phyloP scores from a whole-genome alignment of 1,284 basidiomycete species.

The Ustilago bromivora region DNA sequence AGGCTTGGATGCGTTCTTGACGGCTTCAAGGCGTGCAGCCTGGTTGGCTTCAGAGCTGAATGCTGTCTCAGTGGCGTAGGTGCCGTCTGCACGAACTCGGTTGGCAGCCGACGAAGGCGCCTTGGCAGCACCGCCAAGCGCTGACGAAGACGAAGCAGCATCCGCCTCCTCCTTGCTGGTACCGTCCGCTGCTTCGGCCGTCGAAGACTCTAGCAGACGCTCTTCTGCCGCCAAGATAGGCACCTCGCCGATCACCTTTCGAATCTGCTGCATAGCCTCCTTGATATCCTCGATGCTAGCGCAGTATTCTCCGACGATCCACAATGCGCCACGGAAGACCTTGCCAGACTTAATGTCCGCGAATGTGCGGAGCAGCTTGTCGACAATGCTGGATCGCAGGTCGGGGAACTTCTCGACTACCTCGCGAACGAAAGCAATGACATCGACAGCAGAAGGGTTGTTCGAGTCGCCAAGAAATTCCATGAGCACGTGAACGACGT shows the following conservation, averaged over 20 bases:
- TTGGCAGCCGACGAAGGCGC: slow-evolving; percentile 73
- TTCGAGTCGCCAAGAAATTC: slow-evolving; percentile 97
- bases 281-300: slow-evolving; percentile 60
- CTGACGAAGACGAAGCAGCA: slow-evolving; percentile 31
- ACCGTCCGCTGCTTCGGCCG: slow-evolving; percentile 48
- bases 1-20: slow-evolving; percentile 88
- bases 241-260: slow-evolving; percentile 92
- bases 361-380: slow-evolving; percentile 86
- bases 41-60: slow-evolving; percentile 79
- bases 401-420: slow-evolving; percentile 98
- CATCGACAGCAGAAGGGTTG: slow-evolving; percentile 94
- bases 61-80: slow-evolving; percentile 96
- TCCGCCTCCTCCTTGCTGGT: slow-evolving; percentile 32
- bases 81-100: slow-evolving; percentile 90
- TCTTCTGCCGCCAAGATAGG: slow-evolving; percentile 83
- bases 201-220: slow-evolving; percentile 67
- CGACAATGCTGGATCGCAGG: slow-evolving; percentile 84
- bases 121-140: slow-evolving; percentile 60
- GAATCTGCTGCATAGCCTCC: slow-evolving; percentile 80
- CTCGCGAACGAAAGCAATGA: slow-evolving; percentile 94
- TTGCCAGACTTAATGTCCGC: slow-evolving; percentile 94
- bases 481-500: slow-evolving; percentile 96
- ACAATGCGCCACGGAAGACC: slow-evolving; percentile 94
- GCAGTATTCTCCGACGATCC: slow-evolving; percentile 95
- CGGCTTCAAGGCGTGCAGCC: slow-evolving; percentile 78